A percentile compares a stretch with the other conserved stretches of the same genome.
These are phyloP conservation scores for Coemansia sp. DNA, from an alignment of 192 early-diverging fungal species.

Conservation along the genomic window DNA sequence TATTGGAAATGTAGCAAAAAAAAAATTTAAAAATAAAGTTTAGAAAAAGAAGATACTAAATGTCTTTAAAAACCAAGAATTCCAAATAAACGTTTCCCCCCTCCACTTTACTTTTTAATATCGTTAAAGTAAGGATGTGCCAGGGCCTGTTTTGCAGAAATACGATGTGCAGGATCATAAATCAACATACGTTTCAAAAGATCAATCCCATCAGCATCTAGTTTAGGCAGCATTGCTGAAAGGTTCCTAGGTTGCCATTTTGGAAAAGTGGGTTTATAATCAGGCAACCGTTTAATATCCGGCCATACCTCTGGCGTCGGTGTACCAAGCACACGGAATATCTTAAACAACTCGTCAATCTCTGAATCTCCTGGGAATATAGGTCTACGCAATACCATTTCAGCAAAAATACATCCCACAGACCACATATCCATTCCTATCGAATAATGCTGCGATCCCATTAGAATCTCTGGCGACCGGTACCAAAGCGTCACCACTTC, in stretches of 20 bases:
- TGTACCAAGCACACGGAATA: conserved; percentile 82
- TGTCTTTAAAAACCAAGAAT: background rate
- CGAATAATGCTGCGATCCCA: conserved; percentile 87
- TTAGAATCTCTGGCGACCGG: conserved; percentile 90
- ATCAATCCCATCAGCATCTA: conserved; percentile 68
- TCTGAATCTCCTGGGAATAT: conserved; percentile 90
- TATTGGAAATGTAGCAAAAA: background rate
- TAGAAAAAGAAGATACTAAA: background rate
- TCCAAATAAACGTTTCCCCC: no score
- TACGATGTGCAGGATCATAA: conserved; percentile 73
- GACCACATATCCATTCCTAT: conserved; percentile 97
- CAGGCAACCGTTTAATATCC: conserved; percentile 65
- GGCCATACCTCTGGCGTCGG: conserved; percentile 79
- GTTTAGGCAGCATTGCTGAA: conserved; percentile 38
- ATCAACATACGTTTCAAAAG: conserved; percentile 67
- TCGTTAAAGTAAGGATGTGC: conserved; percentile 74
- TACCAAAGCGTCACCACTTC: conserved; percentile 97
- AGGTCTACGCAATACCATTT: conserved; percentile 76
- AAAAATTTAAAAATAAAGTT: background rate
- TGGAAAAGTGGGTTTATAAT: conserved; percentile 81
- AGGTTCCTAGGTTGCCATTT: conserved; percentile 61
- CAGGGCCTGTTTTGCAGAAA: conserved; percentile 82
- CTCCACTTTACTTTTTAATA: conserved; percentile 31
- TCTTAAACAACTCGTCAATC: conserved; percentile 91
- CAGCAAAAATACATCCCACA: conserved; percentile 96